Evolutionary conservation across 2,329 filamentous ascomycete species (phyloP).

Genomic region (Emmonsiellopsis sp.): DNA sequence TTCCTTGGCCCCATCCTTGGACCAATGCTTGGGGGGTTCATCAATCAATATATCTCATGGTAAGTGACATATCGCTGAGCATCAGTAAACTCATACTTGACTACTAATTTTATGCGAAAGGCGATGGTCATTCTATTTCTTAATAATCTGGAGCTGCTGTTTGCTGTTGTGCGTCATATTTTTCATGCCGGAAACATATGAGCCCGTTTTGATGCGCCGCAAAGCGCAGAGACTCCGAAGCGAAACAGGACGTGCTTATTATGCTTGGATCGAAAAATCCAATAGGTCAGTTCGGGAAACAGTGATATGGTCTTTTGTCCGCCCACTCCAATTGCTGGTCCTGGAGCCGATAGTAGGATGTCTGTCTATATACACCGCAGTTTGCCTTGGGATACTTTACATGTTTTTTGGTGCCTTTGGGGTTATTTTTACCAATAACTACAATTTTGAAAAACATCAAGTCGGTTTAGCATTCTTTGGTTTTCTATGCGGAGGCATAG

Average conservation of each 20-base stretch:
- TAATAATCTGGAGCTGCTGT: slow-evolving; percentile 62
- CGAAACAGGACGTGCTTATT: slow-evolving; percentile 64
- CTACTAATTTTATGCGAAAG: neutral
- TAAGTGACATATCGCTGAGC: neutral
- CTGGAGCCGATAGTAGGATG: slow-evolving; percentile 33
- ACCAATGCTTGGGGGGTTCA: slow-evolving; percentile 56
- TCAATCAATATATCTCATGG: slow-evolving; percentile 63
- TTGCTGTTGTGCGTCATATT: slow-evolving; percentile 53
- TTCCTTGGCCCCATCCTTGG: slow-evolving; percentile 45
- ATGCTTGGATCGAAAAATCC: slow-evolving; percentile 59
- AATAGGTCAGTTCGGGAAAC: slow-evolving; percentile 53
- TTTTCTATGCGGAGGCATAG: slow-evolving; percentile 4
- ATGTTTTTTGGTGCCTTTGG: slow-evolving; percentile 34
- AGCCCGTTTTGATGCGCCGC: slow-evolving; percentile 57
- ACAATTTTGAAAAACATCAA: slow-evolving; percentile 27
- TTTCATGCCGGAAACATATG: slow-evolving; percentile 73
- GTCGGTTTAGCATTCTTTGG: slow-evolving; percentile 25
- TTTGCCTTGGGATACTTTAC: slow-evolving; percentile 17
- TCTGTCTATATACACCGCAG: slow-evolving; percentile 9
- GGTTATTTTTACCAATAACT: slow-evolving; percentile 31
- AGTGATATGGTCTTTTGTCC: slow-evolving; percentile 46
- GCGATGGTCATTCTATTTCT: slow-evolving; percentile 66
- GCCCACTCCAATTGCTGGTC: slow-evolving; percentile 36
- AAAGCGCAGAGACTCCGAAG: slow-evolving; percentile 59
- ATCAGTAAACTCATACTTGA: neutral